Evolutionary conservation across 2,329 filamentous ascomycete species (phyloP).

Genomic region (Calonectria ilicicola): DNA sequence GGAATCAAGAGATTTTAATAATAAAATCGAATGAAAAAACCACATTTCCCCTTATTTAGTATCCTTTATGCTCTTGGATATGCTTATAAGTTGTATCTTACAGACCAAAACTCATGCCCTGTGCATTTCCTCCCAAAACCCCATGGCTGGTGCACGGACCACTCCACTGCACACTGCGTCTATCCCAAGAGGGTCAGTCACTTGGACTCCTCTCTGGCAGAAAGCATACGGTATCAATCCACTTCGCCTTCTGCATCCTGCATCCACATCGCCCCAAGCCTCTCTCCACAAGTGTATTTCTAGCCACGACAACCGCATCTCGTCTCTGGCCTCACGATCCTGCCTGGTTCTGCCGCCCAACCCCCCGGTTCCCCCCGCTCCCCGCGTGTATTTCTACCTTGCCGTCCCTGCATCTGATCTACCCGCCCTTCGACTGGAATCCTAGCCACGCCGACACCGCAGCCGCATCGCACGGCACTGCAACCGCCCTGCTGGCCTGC

Average conservation of each 20-base stretch:
- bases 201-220: conserved; percentile 22
- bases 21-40: neutral
- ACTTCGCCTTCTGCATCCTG: conserved; percentile 5
- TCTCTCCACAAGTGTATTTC: neutral
- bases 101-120: conserved; percentile 17
- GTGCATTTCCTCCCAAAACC: neutral
- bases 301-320: conserved; percentile 1
- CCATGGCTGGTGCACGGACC: conserved; percentile 33
- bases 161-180: conserved; percentile 25
- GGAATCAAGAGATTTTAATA: neutral
- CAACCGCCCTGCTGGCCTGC: conserved; percentile 8
- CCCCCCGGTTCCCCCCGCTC: conserved; percentile 15
- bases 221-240: conserved; percentile 25
- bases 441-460: conserved; percentile 27
- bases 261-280: conserved; percentile 6
- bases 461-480: conserved; percentile 20
- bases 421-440: conserved; percentile 34
- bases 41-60: neutral
- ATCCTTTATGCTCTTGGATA: neutral
- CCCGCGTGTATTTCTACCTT: conserved; percentile 19
- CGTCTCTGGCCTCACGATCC: neutral
- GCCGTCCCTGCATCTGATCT: neutral
- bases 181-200: conserved; percentile 6
- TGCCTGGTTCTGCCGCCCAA: conserved; percentile 17
- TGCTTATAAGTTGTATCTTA: neutral